A percentile compares a stretch with the other conserved stretches of the same genome.
These are phyloP conservation scores for Stagonosporopsis tanaceti DNA, from an alignment of 2,329 filamentous ascomycete genomes.

Conservation along the genomic window DNA sequence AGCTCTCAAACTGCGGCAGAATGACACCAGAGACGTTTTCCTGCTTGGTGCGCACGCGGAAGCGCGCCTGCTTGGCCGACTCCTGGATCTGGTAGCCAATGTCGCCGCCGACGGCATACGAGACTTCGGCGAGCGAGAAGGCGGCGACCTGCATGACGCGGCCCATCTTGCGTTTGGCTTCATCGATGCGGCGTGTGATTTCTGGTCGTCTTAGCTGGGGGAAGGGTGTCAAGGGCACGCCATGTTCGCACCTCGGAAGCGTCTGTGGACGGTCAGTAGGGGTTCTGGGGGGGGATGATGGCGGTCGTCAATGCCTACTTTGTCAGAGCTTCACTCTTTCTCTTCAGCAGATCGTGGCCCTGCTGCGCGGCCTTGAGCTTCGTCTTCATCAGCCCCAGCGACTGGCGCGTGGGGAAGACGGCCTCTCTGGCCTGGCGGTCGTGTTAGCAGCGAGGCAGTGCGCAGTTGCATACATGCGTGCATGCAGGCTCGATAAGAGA, in stretches of 20 bases:
- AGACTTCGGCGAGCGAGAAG: constrained; percentile 96
- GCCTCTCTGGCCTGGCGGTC: constrained; percentile 81
- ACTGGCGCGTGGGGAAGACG: constrained; percentile 97
- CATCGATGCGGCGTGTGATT: constrained; percentile 95
- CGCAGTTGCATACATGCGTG: neutral
- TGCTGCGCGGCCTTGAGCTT: constrained; percentile 85
- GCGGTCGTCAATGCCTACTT: constrained; percentile 68
- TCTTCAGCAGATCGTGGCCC: constrained; percentile 92
- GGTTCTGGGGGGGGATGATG: neutral
- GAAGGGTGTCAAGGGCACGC: constrained; percentile 11
- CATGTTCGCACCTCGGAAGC: constrained; percentile 77
- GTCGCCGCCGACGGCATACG: constrained; percentile 91
- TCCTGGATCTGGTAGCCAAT: constrained; percentile 98
- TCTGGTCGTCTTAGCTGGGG: constrained; percentile 57
- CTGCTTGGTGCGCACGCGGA: constrained; percentile 92
- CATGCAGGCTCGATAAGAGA: constrained; percentile 5
- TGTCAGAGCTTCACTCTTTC: constrained; percentile 97
- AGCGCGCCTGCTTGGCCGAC: constrained; percentile 89
- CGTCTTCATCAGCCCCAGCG: constrained; percentile 93
- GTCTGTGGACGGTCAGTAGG: constrained; percentile 59
- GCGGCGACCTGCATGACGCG: constrained; percentile 99
- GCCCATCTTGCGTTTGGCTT: constrained; percentile 99
- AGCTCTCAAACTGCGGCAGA: constrained; percentile 92
- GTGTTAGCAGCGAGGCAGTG: constrained; percentile 32
- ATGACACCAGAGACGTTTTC: constrained; percentile 98